phyloP scores from a whole-genome alignment of 2,329 filamentous ascomycete species.

The Xylaria multiplex region DNA sequence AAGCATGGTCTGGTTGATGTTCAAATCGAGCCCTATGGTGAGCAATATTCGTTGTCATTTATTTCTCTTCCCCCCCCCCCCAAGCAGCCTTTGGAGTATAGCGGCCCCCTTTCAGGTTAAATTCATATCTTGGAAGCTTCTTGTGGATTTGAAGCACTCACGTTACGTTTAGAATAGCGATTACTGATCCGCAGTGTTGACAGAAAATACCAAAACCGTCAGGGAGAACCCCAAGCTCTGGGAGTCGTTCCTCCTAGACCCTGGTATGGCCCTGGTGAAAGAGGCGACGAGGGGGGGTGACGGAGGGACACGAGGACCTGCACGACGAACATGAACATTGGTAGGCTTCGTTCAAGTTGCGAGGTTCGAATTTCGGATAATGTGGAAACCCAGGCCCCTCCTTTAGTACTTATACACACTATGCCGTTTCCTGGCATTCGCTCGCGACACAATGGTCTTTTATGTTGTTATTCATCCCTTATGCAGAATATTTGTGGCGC shows the following conservation, averaged over 20 bases:
- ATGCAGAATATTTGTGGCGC: too few relatives aligned
- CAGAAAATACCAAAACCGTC: conserved; percentile 37
- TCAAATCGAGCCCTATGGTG: conserved; percentile 36
- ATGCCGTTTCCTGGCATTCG: too few relatives aligned
- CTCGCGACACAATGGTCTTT: not conserved
- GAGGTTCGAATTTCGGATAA: not conserved
- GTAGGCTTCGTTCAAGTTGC: not conserved
- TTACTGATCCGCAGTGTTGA: too few relatives aligned
- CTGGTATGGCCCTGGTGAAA: conserved; percentile 37
- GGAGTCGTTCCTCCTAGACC: conserved; percentile 41
- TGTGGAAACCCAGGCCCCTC: not conserved
- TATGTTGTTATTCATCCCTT: not conserved
- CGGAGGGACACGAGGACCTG: not conserved
- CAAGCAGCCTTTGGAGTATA: too few relatives aligned
- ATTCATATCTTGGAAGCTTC: too few relatives aligned
- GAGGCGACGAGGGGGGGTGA: conserved; percentile 38
- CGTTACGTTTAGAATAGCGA: too few relatives aligned
- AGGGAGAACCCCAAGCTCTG: conserved; percentile 41
- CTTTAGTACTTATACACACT: not conserved
- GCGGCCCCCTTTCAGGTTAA: too few relatives aligned
- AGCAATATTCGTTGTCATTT: too few relatives aligned
- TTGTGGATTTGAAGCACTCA: too few relatives aligned
- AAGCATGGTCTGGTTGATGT: conserved; percentile 42
- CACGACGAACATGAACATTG: not conserved
- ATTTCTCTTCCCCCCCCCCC: too few relatives aligned